Percentiles rank a stretch among this genome's conserved stretches.
Evolutionary conservation across 2,329 filamentous ascomycete species (phyloP).

Genomic region (Ophiocordyceps camponoti-leonardi): DNA sequence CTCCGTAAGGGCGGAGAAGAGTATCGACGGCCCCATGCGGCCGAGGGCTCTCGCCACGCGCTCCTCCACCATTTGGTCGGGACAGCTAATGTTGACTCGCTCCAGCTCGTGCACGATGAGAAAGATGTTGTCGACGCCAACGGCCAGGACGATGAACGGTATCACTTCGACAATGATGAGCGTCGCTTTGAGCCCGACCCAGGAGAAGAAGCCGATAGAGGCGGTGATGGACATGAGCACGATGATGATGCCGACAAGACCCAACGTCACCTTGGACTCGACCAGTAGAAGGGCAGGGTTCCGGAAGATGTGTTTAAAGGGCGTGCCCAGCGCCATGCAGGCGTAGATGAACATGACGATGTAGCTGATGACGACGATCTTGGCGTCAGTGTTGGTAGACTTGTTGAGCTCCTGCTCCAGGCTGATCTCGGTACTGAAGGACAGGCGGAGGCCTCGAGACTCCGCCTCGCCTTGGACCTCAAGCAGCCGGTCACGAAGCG

Average conservation of each 20-base stretch:
- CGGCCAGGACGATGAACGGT: conserved; percentile 87
- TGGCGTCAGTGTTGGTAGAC: conserved; percentile 94
- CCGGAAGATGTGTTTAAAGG: conserved; percentile 56
- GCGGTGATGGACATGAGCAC: conserved; percentile 95
- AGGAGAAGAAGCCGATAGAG: conserved; percentile 88
- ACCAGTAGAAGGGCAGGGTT: conserved; percentile 78
- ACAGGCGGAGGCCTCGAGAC: conserved; percentile 65
- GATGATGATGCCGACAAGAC: conserved; percentile 86
- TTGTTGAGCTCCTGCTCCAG: conserved; percentile 94
- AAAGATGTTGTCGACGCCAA: conserved; percentile 98
- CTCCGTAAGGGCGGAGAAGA: conserved; percentile 88
- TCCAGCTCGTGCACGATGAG: conserved; percentile 97
- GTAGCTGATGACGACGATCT: conserved; percentile 92
- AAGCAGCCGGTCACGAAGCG: conserved; percentile 55
- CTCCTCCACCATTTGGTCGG: conserved; percentile 73
- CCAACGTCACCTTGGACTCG: conserved; percentile 91
- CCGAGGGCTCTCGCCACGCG: conserved; percentile 79
- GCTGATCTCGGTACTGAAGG: conserved; percentile 90
- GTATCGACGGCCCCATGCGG: conserved; percentile 89
- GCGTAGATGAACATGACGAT: conserved; percentile 98
- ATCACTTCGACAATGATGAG: conserved; percentile 98
- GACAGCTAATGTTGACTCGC: conserved; percentile 78
- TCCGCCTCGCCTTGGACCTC: conserved; percentile 66
- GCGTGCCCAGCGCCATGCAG: conserved; percentile 80
- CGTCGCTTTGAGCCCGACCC: conserved; percentile 80